Evolutionary conservation across 176 grass and related monocot species (phyloP), one percentile per base, ranked within the genome.

Genomic region (Bonia amplexicaulis): DNA sequence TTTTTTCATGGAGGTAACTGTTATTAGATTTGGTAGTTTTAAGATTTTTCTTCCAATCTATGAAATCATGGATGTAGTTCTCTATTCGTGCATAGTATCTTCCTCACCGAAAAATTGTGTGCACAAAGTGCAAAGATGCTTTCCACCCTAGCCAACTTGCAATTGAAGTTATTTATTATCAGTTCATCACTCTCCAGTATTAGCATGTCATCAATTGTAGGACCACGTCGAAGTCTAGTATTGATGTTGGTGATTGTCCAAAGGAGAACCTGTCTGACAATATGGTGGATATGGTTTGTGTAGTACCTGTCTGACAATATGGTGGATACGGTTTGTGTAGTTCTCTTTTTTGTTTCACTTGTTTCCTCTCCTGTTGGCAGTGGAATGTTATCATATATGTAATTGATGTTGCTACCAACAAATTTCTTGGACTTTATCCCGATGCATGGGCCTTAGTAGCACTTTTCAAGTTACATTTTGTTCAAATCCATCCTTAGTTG

Each of bases 321-420:
- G 35, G 35, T 37, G 35, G 35, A 37, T 37, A 37, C 35, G 35
- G 35, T 37, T 44, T 77, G 7, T 70, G 52, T 22, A 22, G 65
- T 63, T 1, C 22, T 33, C 19, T 31, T 47, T 69, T 87, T 87
- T 48, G 55, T 84, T 61, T 46, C 55, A 78, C 16, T 72, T 73
- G 6, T 78, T 64, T 17, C 31, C 31, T 20, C 8, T 5, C n/a
- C 20, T 85, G 17, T 59, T 47, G 52, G 51, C 5, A 9, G 10
- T 81, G 68, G 12, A 76, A 59, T 66, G 57, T 12, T 9, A 66
- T 79, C 13, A 12, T 17, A 35, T 77, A 52, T 51, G 11, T 59
- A 25, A 23, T 46, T 44, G 15, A 51, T 72, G 60, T 75, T 26
- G 12, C 25, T 73, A 59, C 23, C 12, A 60, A 20, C 31, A 12